Conservation (phyloP, 2,329 filamentous ascomycete genomes). For the Ophiostoma sp. region DNA sequence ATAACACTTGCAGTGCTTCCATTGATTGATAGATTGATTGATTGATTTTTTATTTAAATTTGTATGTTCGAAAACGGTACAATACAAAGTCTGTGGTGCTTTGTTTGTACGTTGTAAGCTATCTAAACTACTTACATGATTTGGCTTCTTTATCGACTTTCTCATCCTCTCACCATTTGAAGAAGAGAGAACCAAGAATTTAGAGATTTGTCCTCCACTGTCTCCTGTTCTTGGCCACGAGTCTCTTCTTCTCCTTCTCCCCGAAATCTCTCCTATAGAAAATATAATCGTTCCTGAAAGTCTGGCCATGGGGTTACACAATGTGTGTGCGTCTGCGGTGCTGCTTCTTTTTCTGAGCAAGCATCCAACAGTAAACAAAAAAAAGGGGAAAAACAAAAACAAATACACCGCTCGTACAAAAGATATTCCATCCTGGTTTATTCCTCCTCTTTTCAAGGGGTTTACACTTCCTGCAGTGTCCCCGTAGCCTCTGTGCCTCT, state of each 20-base stretch:
- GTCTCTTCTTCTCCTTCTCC: constrained; percentile 13
- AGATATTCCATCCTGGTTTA: neutral
- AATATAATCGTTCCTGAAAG: constrained; percentile 9
- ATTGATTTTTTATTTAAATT: neutral
- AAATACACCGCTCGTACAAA: constrained; percentile 6
- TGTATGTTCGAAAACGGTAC: neutral
- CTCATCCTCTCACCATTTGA: constrained; percentile 16
- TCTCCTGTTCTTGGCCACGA: neutral
- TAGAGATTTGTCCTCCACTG: constrained; percentile 6
- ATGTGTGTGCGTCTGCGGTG: neutral
- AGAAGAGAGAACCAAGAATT: constrained; percentile 1
- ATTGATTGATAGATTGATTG: neutral
- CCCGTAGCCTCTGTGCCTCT: neutral
- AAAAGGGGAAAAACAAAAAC: neutral
- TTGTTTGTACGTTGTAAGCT: constrained; percentile 15
- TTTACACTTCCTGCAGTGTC: constrained; percentile 5
- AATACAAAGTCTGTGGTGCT: constrained; percentile 16
- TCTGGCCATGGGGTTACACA: constrained; percentile 11
- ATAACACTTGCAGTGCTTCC: neutral
- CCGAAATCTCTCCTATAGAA: constrained; percentile 7
- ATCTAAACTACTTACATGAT: constrained; percentile 18
- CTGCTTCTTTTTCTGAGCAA: constrained; percentile 1
- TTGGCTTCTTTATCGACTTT: constrained; percentile 13
- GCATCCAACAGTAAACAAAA: constrained; percentile 1
- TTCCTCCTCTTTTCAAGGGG: neutral